Conservation (phyloP, 2,329 filamentous ascomycete species). For the Penicillium sp. region DNA sequence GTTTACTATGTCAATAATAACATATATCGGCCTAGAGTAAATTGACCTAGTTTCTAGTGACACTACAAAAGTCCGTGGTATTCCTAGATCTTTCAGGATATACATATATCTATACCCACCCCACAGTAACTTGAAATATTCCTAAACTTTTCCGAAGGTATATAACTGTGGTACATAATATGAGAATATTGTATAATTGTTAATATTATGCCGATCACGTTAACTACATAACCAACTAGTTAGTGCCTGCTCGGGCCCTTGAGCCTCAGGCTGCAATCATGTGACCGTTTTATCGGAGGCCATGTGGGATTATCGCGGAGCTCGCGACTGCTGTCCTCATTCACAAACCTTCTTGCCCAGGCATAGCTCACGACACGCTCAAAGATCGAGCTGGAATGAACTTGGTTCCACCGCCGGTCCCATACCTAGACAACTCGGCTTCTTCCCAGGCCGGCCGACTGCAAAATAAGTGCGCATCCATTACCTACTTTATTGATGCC, state of each 20-base stretch:
- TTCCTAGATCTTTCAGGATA: too few species aligned
- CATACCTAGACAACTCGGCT: background rate
- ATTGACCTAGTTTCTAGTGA: too few species aligned
- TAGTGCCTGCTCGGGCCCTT: background rate
- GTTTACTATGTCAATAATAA: too few species aligned
- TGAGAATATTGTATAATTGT: too few species aligned
- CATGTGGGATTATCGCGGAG: conserved; percentile 18
- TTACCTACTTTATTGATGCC: conserved; percentile 4
- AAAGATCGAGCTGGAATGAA: background rate
- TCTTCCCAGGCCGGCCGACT: background rate
- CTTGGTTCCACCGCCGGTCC: background rate
- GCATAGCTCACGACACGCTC: background rate
- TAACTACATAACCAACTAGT: background rate
- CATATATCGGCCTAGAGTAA: too few species aligned
- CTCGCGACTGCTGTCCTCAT: conserved; percentile 14
- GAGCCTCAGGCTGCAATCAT: background rate
- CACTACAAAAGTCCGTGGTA: too few species aligned
- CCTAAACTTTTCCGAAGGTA: too few species aligned
- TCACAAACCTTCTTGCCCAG: background rate
- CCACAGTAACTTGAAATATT: too few species aligned
- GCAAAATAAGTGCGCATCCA: background rate
- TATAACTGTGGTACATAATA: too few species aligned
- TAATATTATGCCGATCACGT: too few species aligned
- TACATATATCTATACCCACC: too few species aligned
- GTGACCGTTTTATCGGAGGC: conserved; percentile 12